These are phyloP conservation scores for Penicillium waksmanii DNA, from an alignment of 495 filamentous ascomycete species.

Conservation along the genomic window DNA sequence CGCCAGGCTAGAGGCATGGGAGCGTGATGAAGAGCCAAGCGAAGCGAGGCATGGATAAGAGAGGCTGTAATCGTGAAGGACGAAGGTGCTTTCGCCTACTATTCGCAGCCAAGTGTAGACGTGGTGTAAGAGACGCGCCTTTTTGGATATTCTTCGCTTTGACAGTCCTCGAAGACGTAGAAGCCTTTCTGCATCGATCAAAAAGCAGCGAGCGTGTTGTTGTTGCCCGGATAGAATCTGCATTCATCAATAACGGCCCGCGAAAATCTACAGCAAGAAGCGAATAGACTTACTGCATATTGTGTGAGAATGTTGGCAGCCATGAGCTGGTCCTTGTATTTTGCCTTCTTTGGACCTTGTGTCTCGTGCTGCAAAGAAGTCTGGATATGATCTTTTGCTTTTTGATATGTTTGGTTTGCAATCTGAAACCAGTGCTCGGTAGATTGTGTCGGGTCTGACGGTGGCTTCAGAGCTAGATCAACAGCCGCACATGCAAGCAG, in stretches of 20 bases:
- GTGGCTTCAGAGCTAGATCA: conserved; percentile 30
- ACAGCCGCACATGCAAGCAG: conserved; percentile 36
- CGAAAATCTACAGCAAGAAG: neutral
- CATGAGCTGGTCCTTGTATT: conserved; percentile 49
- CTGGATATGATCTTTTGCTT: conserved; percentile 39
- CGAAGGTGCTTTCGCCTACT: conserved; percentile 42
- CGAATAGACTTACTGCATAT: conserved; percentile 30
- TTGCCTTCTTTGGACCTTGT: conserved; percentile 35
- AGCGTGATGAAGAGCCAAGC: conserved; percentile 23
- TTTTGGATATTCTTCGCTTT: conserved; percentile 39
- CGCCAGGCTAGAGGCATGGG: neutral
- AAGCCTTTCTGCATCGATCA: conserved; percentile 39
- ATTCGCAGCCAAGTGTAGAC: conserved; percentile 43
- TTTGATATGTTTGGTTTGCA: conserved; percentile 30
- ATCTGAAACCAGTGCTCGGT: conserved; percentile 31
- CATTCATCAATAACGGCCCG: neutral
- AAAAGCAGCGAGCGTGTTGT: conserved; percentile 36
- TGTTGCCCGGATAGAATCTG: conserved; percentile 41
- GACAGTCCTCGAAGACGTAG: conserved; percentile 34
- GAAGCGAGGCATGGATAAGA: conserved; percentile 30
- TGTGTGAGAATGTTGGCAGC: conserved; percentile 36
- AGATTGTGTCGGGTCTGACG: conserved; percentile 13
- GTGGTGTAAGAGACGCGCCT: conserved; percentile 39
- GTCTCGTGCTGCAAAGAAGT: conserved; percentile 35
- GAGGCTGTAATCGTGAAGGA: conserved; percentile 36